Conservation (phyloP, 108 stramenopile species). For the Skeletonema tropicum region DNA sequence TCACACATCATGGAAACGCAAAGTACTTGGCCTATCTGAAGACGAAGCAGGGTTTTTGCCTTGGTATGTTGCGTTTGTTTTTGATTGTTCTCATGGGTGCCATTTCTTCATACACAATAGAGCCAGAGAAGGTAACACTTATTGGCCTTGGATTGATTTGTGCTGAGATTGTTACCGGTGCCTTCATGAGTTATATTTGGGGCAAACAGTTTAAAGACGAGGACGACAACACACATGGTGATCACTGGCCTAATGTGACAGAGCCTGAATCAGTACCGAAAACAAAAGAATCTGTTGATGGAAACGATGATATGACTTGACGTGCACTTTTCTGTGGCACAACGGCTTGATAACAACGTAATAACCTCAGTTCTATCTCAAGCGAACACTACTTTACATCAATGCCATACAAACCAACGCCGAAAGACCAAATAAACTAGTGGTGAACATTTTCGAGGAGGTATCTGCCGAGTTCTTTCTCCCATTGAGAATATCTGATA, state of each 20-base stretch:
- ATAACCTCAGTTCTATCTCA: background rate
- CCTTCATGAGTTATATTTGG: background rate
- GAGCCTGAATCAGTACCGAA: background rate
- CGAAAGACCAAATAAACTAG: background rate
- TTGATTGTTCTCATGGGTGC: constrained; percentile 42
- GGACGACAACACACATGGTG: background rate
- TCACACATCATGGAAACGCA: constrained; percentile 39
- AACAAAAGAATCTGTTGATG: background rate
- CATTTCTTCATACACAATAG: constrained; percentile 37
- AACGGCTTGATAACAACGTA: background rate
- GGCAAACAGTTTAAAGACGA: background rate
- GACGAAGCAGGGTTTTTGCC: background rate
- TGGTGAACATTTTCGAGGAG: background rate
- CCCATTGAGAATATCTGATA: background rate
- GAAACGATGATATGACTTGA: background rate
- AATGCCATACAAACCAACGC: background rate
- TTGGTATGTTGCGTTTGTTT: constrained; percentile 17
- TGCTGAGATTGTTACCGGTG: background rate
- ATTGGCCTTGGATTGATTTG: constrained; percentile 24
- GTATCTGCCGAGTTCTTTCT: background rate
- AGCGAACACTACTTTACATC: background rate
- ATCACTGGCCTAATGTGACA: background rate
- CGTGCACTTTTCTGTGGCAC: background rate
- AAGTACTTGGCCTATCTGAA: constrained; percentile 1
- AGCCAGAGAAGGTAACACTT: constrained; percentile 35